Conservation (phyloP, 306 rosid genomes). For the Prunus davidiana region DNA sequence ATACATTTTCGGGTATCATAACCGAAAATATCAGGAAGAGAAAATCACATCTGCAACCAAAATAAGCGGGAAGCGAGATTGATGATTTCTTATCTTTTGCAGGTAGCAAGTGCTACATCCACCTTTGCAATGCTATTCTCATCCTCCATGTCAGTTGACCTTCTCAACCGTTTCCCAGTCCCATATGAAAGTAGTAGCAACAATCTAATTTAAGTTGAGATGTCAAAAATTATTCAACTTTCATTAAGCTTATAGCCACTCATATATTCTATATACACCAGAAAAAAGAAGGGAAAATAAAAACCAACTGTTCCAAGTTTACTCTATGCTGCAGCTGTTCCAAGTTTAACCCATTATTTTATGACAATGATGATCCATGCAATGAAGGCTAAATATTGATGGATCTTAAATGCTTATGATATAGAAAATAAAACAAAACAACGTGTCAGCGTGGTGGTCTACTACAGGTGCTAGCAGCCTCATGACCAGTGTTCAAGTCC, state of each 20-base stretch:
- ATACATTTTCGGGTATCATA: background rate
- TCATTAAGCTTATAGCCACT: background rate
- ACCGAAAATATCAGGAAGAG: background rate
- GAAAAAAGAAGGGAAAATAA: no score
- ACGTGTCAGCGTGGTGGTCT: no score
- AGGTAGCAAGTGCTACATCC: slow-evolving; percentile 85
- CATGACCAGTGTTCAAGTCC: no score
- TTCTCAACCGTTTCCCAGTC: slow-evolving; percentile 68
- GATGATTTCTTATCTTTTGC: slow-evolving; percentile 6
- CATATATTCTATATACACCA: background rate
- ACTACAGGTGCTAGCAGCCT: no score
- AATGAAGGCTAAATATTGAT: no score
- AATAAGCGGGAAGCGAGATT: background rate
- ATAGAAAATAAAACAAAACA: no score
- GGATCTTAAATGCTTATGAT: no score
- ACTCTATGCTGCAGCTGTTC: slow-evolving; percentile 25
- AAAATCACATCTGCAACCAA: background rate
- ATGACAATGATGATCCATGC: no score
- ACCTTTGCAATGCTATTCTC: slow-evolving; percentile 72
- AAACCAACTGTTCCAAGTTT: background rate
- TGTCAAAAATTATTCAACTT: background rate
- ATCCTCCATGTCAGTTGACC: slow-evolving; percentile 75
- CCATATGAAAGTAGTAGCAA: slow-evolving; percentile 48
- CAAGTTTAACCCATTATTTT: no score
- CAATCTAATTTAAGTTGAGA: background rate